Conservation (phyloP, 2,329 filamentous ascomycete genomes). For the Stenocarpella maydis region DNA sequence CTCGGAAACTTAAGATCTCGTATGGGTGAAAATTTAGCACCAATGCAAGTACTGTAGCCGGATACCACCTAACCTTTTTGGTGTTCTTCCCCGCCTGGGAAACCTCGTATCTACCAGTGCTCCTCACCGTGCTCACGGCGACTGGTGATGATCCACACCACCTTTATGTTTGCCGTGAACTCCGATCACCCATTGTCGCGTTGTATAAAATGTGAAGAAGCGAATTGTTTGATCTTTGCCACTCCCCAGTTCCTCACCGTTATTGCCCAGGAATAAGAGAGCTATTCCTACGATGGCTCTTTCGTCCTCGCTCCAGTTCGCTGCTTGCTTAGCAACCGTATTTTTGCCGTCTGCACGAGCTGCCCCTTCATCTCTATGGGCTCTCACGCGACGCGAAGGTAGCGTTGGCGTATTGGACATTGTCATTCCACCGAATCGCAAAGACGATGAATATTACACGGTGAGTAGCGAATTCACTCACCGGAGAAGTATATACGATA, state of each 20-base stretch:
- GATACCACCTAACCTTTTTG: slow-evolving; percentile 18
- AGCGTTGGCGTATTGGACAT: slow-evolving; percentile 15
- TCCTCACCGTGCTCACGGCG: neutral
- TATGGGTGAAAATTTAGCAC: neutral
- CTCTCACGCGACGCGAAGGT: neutral
- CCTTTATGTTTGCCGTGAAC: neutral
- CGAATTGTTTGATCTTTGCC: neutral
- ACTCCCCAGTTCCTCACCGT: neutral
- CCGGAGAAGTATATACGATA: too few relatives aligned
- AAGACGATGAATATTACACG: slow-evolving; percentile 6
- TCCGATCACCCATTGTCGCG: neutral
- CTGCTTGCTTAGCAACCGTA: neutral
- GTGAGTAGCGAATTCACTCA: neutral
- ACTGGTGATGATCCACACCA: slow-evolving; percentile 12
- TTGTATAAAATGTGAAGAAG: neutral
- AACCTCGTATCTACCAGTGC: slow-evolving; percentile 14
- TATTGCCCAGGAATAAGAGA: neutral
- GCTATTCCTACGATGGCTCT: neutral
- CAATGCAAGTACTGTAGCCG: neutral
- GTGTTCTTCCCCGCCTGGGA: slow-evolving; percentile 7
- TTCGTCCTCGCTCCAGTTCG: neutral
- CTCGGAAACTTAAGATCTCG: neutral
- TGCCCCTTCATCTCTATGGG: neutral
- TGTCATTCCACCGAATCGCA: slow-evolving; percentile 2
- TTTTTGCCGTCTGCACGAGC: neutral